These are phyloP conservation scores for Linum lewisii DNA, from an alignment of 345 rosid species.

Conservation along the genomic window DNA sequence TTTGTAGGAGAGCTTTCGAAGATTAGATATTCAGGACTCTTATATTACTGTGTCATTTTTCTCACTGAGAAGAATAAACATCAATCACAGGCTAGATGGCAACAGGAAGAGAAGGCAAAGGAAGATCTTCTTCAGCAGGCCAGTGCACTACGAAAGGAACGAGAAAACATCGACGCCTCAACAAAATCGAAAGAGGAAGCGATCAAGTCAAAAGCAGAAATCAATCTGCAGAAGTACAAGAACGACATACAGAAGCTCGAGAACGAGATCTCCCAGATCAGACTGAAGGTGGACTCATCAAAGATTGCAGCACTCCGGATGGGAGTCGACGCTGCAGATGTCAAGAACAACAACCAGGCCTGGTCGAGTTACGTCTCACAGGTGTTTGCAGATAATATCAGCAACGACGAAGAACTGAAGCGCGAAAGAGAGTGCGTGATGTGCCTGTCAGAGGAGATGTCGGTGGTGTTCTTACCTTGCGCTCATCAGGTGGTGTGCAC, in stretches of 20 bases:
- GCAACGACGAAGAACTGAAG: slow-evolving; percentile 26
- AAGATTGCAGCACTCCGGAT: slow-evolving; percentile 58
- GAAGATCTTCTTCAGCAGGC: slow-evolving; percentile 39
- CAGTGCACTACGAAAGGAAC: slow-evolving; percentile 36
- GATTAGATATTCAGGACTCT: too few species aligned
- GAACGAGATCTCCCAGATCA: slow-evolving; percentile 51
- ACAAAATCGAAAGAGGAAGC: slow-evolving; percentile 40
- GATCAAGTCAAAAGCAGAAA: slow-evolving; percentile 46
- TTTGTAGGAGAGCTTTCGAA: too few species aligned
- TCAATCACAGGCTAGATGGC: slow-evolving; percentile 67
- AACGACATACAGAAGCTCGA: slow-evolving; percentile 54
- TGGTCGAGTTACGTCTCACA: slow-evolving; percentile 19
- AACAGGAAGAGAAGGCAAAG: slow-evolving; percentile 54
- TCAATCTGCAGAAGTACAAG: slow-evolving; percentile 32
- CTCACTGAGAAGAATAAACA: slow-evolving; percentile 21
- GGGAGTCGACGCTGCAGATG: slow-evolving; percentile 33
- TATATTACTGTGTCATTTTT: slow-evolving; percentile 15
- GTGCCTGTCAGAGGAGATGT: slow-evolving; percentile 67
- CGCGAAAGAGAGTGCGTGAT: slow-evolving; percentile 89
- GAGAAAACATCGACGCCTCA: slow-evolving; percentile 38
- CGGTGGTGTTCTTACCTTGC: slow-evolving; percentile 48
- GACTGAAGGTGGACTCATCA: slow-evolving; percentile 50
- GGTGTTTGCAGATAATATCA: slow-evolving; percentile 19
- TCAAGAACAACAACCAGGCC: slow-evolving; percentile 24
- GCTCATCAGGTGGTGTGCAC: slow-evolving; percentile 52